phyloP scores from a whole-genome alignment of 306 rosid genomes.

The Dryas drummondii region DNA sequence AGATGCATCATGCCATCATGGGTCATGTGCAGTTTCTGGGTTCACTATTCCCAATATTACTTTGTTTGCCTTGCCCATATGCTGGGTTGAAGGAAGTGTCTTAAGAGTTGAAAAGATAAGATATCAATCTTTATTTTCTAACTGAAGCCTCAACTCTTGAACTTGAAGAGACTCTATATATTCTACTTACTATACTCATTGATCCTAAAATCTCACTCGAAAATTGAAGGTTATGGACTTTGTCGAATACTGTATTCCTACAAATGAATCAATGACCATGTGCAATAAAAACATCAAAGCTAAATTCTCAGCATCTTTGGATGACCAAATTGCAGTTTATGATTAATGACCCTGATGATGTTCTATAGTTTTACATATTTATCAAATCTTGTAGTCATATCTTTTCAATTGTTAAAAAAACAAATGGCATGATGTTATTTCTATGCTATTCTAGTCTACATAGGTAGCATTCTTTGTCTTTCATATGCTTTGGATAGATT shows the following conservation, averaged over 20 bases:
- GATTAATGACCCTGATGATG: neutral
- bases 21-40: constrained; percentile 11
- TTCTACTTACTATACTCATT: neutral
- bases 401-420: no score
- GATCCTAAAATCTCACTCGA: neutral
- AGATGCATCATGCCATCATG: neutral
- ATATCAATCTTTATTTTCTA: no score
- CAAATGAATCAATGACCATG: neutral
- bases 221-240: neutral
- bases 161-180: no score
- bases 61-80: neutral
- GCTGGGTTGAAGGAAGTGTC: no score
- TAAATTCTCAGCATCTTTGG: neutral
- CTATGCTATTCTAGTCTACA: neutral
- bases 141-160: no score
- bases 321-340: neutral
- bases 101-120: no score
- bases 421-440: neutral
- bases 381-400: no score
- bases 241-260: neutral
- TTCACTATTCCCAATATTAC: neutral
- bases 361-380: no score
- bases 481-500: neutral
- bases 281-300: neutral
- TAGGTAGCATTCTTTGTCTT: no score